A percentile compares a stretch with the other conserved stretches of the same genome.
Evolutionary conservation across 106 monocot species (phyloP).

Genomic region (Dendrobium chrysotoxum): DNA sequence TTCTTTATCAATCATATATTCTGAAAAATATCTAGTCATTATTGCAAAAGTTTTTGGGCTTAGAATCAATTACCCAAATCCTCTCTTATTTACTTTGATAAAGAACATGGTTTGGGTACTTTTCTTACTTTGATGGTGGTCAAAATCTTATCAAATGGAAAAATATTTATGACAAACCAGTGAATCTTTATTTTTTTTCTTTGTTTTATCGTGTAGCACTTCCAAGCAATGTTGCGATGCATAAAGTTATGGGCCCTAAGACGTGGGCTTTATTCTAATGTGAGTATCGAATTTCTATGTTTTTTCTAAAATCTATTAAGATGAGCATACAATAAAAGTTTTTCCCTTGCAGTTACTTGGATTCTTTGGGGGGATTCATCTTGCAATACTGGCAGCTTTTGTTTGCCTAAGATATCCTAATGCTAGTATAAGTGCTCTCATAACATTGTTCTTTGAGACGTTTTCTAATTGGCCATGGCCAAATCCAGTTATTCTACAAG

Average conservation of each 20-base stretch:
- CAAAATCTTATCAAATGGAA: too few relatives aligned
- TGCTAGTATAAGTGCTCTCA: constrained; percentile 32
- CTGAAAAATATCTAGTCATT: too few relatives aligned
- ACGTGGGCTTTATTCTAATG: constrained; percentile 53
- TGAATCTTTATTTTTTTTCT: neutral
- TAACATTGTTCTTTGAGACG: constrained; percentile 40
- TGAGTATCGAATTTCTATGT: constrained; percentile 13
- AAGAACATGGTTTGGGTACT: too few relatives aligned
- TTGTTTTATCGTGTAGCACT: constrained; percentile 23
- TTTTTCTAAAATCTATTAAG: neutral
- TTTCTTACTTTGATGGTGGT: too few relatives aligned
- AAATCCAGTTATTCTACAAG: constrained; percentile 33
- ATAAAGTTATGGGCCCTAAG: constrained; percentile 54
- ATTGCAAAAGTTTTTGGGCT: too few relatives aligned
- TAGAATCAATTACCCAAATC: too few relatives aligned
- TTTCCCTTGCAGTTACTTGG: constrained; percentile 36
- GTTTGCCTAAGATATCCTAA: constrained; percentile 43
- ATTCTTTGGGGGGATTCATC: constrained; percentile 55
- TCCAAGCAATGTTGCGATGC: constrained; percentile 41
- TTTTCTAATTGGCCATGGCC: constrained; percentile 49
- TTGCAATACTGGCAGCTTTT: constrained; percentile 49
- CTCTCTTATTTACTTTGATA: too few relatives aligned
- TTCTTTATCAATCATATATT: too few relatives aligned
- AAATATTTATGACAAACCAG: neutral
- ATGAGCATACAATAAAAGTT: neutral